Conservation (phyloP, 83 land plant species). For the Picea abies region DNA sequence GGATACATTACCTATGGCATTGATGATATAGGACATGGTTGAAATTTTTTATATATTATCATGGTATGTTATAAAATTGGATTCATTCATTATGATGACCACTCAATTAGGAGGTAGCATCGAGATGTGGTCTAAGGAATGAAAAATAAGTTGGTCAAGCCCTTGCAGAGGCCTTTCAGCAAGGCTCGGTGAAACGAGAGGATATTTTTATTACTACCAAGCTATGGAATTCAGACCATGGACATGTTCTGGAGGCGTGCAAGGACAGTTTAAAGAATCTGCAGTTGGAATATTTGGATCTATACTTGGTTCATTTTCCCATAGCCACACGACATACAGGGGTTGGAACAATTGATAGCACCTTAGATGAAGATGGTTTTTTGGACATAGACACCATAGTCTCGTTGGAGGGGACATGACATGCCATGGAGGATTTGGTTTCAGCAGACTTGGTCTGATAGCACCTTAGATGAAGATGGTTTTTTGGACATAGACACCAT, state of each 20-base stretch:
- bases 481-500: constrained; percentile 92
- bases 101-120: too few relatives aligned
- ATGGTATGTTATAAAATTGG: too few relatives aligned
- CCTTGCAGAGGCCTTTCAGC: constrained; percentile 76
- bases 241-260: constrained; percentile 95
- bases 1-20: too few relatives aligned
- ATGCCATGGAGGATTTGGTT: constrained; percentile 96
- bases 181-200: constrained; percentile 92
- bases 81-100: too few relatives aligned
- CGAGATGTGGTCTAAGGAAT: constrained; percentile 43
- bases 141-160: constrained; percentile 96
- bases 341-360: constrained; percentile 88
- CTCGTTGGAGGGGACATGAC: constrained; percentile 91
- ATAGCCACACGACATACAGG: constrained; percentile 97
- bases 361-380: constrained; percentile 81
- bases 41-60: too few relatives aligned
- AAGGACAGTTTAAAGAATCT: constrained; percentile 96
- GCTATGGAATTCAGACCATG: constrained; percentile 99
- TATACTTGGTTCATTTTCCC: constrained; percentile 95
- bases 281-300: constrained; percentile 88
- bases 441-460: constrained; percentile 74
- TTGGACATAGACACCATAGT: constrained; percentile 92
- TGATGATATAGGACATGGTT: too few relatives aligned
- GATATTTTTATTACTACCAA: constrained; percentile 96
- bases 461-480: constrained; percentile 84